These are phyloP conservation scores for Sugiyamaella paludigena DNA, from an alignment of 1,139 yeast species.

Conservation along the genomic window DNA sequence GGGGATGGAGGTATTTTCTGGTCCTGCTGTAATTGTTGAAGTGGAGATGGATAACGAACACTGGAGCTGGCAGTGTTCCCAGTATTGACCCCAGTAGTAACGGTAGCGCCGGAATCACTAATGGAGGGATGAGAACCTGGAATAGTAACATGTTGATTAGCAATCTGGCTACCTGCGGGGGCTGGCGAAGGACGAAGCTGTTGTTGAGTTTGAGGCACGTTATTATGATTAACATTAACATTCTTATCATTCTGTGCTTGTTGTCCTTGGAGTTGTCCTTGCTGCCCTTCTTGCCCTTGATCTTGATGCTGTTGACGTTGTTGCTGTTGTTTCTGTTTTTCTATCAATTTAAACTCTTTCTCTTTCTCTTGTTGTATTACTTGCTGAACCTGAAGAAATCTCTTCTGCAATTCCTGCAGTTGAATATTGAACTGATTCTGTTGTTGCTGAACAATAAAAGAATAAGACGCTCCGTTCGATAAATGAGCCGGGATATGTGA, in stretches of 20 bases:
- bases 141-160: background rate
- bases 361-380: slow-evolving; percentile 4
- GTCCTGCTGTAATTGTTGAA: too few species aligned
- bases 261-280: background rate
- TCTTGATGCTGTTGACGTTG: too few species aligned
- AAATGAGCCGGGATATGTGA: slow-evolving; percentile 24
- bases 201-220: background rate
- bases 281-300: background rate
- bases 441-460: slow-evolving; percentile 15
- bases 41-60: too few species aligned
- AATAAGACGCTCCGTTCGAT: slow-evolving; percentile 12
- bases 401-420: slow-evolving; percentile 7
- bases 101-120: background rate
- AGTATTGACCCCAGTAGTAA: background rate
- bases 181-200: background rate
- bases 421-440: slow-evolving; percentile 13
- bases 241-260: background rate
- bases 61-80: background rate
- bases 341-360: background rate
- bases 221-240: background rate
- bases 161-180: too few species aligned
- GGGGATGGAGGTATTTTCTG: too few species aligned
- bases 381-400: slow-evolving; percentile 2
- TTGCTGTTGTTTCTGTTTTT: slow-evolving; percentile 4
- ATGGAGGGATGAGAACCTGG: background rate